Evolutionary conservation across 441 rosid species (phyloP).

Genomic region (Populus hybrid): DNA sequence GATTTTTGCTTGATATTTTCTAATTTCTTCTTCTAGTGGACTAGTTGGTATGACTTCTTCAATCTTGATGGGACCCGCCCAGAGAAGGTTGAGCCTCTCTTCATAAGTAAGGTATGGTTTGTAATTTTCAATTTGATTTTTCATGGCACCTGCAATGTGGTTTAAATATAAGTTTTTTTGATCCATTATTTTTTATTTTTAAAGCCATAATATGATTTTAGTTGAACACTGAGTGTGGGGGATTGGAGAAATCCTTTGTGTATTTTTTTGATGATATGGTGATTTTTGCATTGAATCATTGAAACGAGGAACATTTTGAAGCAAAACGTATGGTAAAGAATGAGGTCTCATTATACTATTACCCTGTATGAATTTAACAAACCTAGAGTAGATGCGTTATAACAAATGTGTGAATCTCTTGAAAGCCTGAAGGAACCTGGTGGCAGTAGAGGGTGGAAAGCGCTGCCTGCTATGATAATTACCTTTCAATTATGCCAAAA

Average conservation of each 20-base stretch:
- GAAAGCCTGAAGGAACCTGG: neutral
- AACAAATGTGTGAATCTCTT: neutral
- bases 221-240: neutral
- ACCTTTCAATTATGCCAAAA: neutral
- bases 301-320: neutral
- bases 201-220: neutral
- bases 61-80: conserved; percentile 70
- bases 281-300: neutral
- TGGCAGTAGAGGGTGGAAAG: neutral
- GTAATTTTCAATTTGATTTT: neutral
- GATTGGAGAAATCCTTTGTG: neutral
- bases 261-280: neutral
- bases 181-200: neutral
- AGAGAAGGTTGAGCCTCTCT: conserved; percentile 82
- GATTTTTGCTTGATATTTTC: conserved; percentile 14
- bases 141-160: neutral
- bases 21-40: conserved; percentile 48
- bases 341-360: neutral
- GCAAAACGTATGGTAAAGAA: neutral
- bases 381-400: neutral
- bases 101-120: conserved; percentile 75
- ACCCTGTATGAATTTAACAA: neutral
- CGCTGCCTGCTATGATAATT: neutral
- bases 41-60: conserved; percentile 69
- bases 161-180: neutral